phyloP scores from a whole-genome alignment of 345 rosid genomes.

The Noccaea bulbosa region DNA sequence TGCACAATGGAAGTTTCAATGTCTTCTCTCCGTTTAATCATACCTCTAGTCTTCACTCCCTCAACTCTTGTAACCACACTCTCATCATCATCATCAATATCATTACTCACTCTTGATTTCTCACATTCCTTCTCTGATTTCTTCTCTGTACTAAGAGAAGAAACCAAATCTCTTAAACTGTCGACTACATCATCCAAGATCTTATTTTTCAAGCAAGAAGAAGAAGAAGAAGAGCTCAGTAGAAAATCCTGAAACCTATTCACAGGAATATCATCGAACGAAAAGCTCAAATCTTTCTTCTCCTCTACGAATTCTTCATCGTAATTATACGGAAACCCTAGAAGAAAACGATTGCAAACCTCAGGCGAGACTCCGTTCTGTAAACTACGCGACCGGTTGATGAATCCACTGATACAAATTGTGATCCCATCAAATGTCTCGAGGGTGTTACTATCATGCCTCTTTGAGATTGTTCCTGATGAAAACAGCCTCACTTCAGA shows the following conservation, averaged over 20 bases:
- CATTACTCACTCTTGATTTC: neutral
- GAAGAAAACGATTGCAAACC: conserved; percentile 32
- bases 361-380: conserved; percentile 24
- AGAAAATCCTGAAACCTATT: conserved; percentile 32
- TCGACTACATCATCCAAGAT: conserved; percentile 28
- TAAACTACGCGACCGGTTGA: conserved; percentile 12
- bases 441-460: conserved; percentile 33
- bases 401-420: conserved; percentile 22
- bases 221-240: neutral
- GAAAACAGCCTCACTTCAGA: conserved; percentile 31
- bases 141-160: neutral
- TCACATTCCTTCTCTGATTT: conserved; percentile 1
- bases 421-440: conserved; percentile 38
- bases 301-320: conserved; percentile 11
- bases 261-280: conserved; percentile 39
- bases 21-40: conserved; percentile 20
- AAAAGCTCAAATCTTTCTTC: neutral
- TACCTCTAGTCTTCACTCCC: conserved; percentile 40
- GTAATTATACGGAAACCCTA: conserved; percentile 39
- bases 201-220: conserved; percentile 6
- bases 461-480: conserved; percentile 27
- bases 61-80: neutral
- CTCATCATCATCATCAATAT: neutral
- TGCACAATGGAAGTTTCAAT: conserved; percentile 2
- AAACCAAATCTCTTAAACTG: conserved; percentile 30